Base-by-base conservation (phyloP, 2,329 filamentous ascomycete genomes). In the Aureobasidium vineae region DNA sequence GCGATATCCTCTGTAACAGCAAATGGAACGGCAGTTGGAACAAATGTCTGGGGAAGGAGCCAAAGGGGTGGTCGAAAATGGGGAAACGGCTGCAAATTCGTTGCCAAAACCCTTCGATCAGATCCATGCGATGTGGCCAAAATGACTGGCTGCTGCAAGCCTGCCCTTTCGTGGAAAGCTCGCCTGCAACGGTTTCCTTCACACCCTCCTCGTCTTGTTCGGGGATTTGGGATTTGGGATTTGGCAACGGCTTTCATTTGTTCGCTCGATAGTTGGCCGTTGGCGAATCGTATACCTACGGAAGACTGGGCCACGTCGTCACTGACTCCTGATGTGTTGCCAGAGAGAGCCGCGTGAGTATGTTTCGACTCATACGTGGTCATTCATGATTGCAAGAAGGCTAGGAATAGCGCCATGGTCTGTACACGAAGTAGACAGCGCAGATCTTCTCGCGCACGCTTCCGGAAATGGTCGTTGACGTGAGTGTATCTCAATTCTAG, bases 211-310 rank as follows among this genome's bases (percentile, higher is more conserved):
- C 49, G 50, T n/a, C 36, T 45, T 52, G 31, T 21, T 52, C 23
- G 60, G 33, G 60, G 36, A 50, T 31, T 31, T 38, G 36, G 60
- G 36, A 50, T 31, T 31, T 38, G 36, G 56, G 56, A 59, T 45
- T 63, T 43, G 28, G 23, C 61, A 64, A 64, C 61, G 61, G 61
- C 50, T 64, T 64, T 64, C 49, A 64, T 64, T 64, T 64, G 19
- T 64, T 64, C 36, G 47, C 36, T 63, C 60, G 60, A 63, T 63
- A 63, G 49, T 64, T 36, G 40, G 26, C 61, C 60, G 60, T 63
- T 63, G 47, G 3, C 21, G 13, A 45, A 53, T 52, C 36, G 26
- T 8, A 47, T 40, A 13, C 13, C n/a, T 40, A 50, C 45, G 56
- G 41, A 60, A 16, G 28, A 60, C 56, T 60, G 33, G 56, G 56